phyloP scores from a whole-genome alignment of 2,329 filamentous ascomycete genomes.

The Alternaria gaisen region DNA sequence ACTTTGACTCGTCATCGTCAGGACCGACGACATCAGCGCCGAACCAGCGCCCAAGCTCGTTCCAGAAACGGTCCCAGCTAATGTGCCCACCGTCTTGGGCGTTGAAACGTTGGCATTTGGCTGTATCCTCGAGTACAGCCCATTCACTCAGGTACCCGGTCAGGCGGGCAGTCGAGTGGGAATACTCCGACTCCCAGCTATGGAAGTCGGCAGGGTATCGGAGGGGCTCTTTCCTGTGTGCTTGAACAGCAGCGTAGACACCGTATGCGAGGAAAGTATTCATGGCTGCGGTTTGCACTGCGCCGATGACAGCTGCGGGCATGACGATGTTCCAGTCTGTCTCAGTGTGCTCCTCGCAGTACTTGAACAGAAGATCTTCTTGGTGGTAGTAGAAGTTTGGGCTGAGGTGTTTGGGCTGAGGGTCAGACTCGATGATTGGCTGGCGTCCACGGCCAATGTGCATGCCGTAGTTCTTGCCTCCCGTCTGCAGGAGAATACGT shows the following conservation, averaged over 20 bases:
- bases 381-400: constrained; percentile 28
- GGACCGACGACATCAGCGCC: constrained; percentile 10
- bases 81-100: constrained; percentile 12
- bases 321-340: constrained; percentile 19
- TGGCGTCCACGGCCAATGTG: constrained; percentile 21
- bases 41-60: constrained; percentile 23
- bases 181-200: constrained; percentile 17
- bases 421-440: constrained; percentile 23
- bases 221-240: constrained; percentile 18
- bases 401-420: constrained; percentile 21
- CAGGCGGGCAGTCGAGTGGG: constrained; percentile 19
- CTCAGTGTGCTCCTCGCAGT: constrained; percentile 12
- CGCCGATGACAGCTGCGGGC: background rate
- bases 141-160: constrained; percentile 26
- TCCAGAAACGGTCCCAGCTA: constrained; percentile 18
- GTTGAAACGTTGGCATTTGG: constrained; percentile 18
- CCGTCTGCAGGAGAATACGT: constrained; percentile 23
- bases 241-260: constrained; percentile 19
- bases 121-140: constrained; percentile 18
- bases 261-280: constrained; percentile 17
- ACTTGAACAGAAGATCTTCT: constrained; percentile 16
- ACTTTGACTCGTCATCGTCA: constrained; percentile 3
- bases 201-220: constrained; percentile 9
- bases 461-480: constrained; percentile 23
- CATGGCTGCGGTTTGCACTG: constrained; percentile 14